Evolutionary conservation across 2,329 filamentous ascomycete species (phyloP).

Genomic region (Colletotrichum sp.): DNA sequence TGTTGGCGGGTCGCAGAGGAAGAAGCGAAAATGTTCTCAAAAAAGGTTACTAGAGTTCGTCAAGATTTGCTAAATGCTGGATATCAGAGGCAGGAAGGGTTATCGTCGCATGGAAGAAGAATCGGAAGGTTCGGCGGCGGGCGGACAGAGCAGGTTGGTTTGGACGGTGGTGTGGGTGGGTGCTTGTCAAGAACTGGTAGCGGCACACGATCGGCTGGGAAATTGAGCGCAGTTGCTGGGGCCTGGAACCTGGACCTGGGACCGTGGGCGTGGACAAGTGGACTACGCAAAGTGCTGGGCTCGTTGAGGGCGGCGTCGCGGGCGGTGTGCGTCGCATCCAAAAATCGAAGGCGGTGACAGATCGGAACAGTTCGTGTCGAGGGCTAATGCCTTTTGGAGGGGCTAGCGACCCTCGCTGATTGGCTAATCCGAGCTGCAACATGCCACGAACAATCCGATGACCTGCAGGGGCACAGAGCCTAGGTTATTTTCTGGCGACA

Average conservation of each 20-base stretch:
- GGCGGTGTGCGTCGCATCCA: constrained; percentile 10
- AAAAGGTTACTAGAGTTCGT: neutral
- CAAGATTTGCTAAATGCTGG: neutral
- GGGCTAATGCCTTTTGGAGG: neutral
- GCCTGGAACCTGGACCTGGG: neutral
- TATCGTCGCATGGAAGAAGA: neutral
- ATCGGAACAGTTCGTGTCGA: constrained; percentile 7
- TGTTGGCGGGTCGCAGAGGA: neutral
- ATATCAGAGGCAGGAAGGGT: neutral
- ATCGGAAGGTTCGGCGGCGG: neutral
- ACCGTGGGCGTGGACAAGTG: neutral
- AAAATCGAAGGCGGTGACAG: constrained; percentile 15
- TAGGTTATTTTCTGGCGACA: neutral
- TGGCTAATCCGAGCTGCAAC: neutral
- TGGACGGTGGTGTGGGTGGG: constrained; percentile 4
- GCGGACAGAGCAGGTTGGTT: neutral
- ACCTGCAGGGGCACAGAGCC: neutral
- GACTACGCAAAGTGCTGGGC: neutral
- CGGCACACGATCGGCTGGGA: constrained; percentile 6
- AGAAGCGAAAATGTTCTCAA: neutral
- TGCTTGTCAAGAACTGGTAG: neutral
- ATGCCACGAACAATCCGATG: constrained; percentile 1
- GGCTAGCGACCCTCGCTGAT: neutral
- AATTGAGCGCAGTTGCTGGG: neutral
- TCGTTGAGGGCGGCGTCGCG: neutral